These are phyloP conservation scores for Onygena corvina DNA, from an alignment of 2,329 filamentous ascomycete species.

Conservation along the genomic window DNA sequence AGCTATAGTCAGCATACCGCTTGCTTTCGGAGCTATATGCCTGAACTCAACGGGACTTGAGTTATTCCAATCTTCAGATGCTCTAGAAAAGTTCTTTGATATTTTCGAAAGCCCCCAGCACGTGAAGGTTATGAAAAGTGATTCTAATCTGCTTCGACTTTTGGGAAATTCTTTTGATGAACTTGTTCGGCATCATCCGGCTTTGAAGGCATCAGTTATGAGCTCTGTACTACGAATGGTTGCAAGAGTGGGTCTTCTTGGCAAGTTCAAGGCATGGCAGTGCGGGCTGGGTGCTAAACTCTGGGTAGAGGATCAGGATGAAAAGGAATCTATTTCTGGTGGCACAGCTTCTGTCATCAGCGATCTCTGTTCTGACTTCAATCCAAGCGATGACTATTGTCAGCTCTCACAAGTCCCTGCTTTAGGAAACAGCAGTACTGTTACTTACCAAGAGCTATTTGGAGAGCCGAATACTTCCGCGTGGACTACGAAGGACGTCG, in stretches of 20 bases:
- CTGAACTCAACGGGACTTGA: conserved; percentile 78
- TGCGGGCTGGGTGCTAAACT: conserved; percentile 69
- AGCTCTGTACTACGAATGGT: conserved; percentile 84
- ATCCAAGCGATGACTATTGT: conserved; percentile 19
- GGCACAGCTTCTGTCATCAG: conserved; percentile 32
- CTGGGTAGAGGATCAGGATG: conserved; percentile 48
- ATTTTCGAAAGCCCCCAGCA: conserved; percentile 93
- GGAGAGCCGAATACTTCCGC: conserved; percentile 18
- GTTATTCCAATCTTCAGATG: conserved; percentile 70
- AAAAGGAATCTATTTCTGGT: conserved; percentile 49
- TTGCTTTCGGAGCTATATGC: conserved; percentile 85
- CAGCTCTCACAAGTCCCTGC: conserved; percentile 20
- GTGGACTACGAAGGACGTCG: conserved; percentile 39
- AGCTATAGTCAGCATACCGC: conserved; percentile 74
- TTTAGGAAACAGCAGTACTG: conserved; percentile 16
- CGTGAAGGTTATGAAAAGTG: conserved; percentile 68
- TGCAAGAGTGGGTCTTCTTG: conserved; percentile 63
- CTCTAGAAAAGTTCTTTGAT: conserved; percentile 78
- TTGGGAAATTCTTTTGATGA: conserved; percentile 87
- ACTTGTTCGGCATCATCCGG: conserved; percentile 82
- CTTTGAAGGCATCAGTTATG: conserved; percentile 65
- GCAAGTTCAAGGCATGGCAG: conserved; percentile 54
- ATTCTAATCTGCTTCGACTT: conserved; percentile 57
- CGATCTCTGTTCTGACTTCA: conserved; percentile 25
- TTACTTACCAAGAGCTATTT: conserved; percentile 13